Evolutionary conservation across 2,329 filamentous ascomycete species (phyloP).

Genomic region (Falciphora oryzae): DNA sequence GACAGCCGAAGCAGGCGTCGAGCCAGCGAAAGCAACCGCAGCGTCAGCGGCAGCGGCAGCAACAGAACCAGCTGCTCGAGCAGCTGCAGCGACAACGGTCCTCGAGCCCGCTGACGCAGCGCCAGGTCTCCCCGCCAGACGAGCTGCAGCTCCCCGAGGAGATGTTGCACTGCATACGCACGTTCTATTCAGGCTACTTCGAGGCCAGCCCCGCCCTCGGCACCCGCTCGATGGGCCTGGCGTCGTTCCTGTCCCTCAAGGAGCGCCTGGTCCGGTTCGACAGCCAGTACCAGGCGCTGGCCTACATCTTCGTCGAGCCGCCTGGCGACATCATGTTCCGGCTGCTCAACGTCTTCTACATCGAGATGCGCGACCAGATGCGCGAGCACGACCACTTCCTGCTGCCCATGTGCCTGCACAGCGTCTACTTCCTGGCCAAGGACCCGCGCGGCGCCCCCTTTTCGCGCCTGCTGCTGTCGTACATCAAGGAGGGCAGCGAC

Average conservation of each 20-base stretch:
- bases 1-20: too few relatives aligned
- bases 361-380: slow-evolving; percentile 4
- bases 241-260: not conserved
- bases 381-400: slow-evolving; percentile 2
- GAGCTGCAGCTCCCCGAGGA: slow-evolving; percentile 4
- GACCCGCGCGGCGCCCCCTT: not conserved
- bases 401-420: slow-evolving; percentile 6
- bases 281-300: slow-evolving; percentile 4
- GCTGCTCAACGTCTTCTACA: slow-evolving; percentile 3
- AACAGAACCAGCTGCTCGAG: too few relatives aligned
- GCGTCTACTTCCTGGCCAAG: not conserved
- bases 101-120: not conserved
- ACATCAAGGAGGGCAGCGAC: not conserved
- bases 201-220: not conserved
- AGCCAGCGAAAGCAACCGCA: too few relatives aligned
- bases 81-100: not conserved
- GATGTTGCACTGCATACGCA: not conserved
- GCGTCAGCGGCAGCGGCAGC: too few relatives aligned
- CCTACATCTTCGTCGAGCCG: slow-evolving; percentile 3
- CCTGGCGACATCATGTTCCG: not conserved
- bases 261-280: not conserved
- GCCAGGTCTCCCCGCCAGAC: not conserved
- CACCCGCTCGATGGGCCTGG: not conserved
- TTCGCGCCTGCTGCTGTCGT: not conserved
- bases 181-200: slow-evolving; percentile 4